Evolutionary conservation across 495 filamentous ascomycete species (phyloP), one percentile per base, ranked within the genome.

Genomic region (Tetracladium marchalianum): DNA sequence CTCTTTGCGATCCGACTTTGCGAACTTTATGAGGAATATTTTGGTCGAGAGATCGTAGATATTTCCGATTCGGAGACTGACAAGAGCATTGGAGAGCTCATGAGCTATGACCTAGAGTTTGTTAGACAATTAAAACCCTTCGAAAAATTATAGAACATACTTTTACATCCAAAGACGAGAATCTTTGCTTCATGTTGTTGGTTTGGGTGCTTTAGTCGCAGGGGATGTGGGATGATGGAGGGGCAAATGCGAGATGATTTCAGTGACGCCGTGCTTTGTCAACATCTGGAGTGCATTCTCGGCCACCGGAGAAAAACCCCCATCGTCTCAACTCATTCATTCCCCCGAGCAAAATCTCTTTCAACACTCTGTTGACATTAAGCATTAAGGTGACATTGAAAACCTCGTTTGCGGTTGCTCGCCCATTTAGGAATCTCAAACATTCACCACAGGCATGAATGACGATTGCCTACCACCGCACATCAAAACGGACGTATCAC

Each of bases 1-100:
- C 54, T 90, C 82, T 57, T 85, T 82, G 56, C 78, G 73, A 58
- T 88, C 80, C 31, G 92, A 86, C 61, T 89, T 94, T 47, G 90
- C 82, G 52, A 81, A 76, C 62, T 95, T 96, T 65, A 98, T 77
- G 16, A 98, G 84, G 63, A 97, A 89, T 62, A 97, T 94, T 52
- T 90, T 84, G 71, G 82, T 49, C 15, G 56, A 58, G 47, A 98
- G 77, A 66, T 97, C 92, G 70, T 97, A 95, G 64, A 95, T 80
- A 66, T 98, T 98, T 44, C 83, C 74, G 22, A 97, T 75, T 38
- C 92, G 86, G 44, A 96, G 72, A 41, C 76, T 77, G 49, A 82
- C 77, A 37, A 97, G 73, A 33, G 71, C 72, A 44, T 74, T 66
- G 16, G 83, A 84, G 45, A 98, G 84, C 72, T 98, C 92, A 61